Conservation (phyloP, 2,329 filamentous ascomycete genomes). For the Claviceps monticola region DNA sequence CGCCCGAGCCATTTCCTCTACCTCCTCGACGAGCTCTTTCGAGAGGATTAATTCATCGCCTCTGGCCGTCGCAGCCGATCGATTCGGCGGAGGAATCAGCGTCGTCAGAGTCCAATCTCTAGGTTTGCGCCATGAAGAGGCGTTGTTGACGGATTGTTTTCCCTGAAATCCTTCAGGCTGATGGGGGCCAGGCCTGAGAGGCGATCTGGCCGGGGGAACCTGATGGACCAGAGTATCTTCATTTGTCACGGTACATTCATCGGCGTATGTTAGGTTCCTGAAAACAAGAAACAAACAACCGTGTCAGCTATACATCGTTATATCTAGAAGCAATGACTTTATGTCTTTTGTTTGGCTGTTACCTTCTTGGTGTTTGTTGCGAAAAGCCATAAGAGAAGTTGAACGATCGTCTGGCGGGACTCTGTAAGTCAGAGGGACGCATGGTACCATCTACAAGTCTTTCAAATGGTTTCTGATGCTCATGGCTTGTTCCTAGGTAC, state of each 20-base stretch:
- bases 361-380: constrained; percentile 1
- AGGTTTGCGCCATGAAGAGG: constrained; percentile 2
- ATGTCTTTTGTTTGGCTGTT: not conserved
- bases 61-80: not conserved
- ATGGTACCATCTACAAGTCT: not conserved
- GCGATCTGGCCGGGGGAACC: constrained; percentile 2
- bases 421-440: not conserved
- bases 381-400: not conserved
- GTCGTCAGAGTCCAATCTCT: not conserved
- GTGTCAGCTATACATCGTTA: not conserved
- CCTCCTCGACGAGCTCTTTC: not conserved
- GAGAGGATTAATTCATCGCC: not conserved
- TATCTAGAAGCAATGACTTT: too few relatives aligned
- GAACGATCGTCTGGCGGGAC: constrained; percentile 4
- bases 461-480: not conserved
- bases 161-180: not conserved
- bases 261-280: not conserved
- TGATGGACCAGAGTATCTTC: not conserved
- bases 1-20: constrained; percentile 7
- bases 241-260: not conserved
- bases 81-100: not conserved
- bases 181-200: not conserved
- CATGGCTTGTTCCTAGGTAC: not conserved
- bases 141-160: constrained; percentile 1
- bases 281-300: not conserved